Evolutionary conservation across 1,284 basidiomycete species (phyloP).

Genomic region (Porphyrellus sp.): DNA sequence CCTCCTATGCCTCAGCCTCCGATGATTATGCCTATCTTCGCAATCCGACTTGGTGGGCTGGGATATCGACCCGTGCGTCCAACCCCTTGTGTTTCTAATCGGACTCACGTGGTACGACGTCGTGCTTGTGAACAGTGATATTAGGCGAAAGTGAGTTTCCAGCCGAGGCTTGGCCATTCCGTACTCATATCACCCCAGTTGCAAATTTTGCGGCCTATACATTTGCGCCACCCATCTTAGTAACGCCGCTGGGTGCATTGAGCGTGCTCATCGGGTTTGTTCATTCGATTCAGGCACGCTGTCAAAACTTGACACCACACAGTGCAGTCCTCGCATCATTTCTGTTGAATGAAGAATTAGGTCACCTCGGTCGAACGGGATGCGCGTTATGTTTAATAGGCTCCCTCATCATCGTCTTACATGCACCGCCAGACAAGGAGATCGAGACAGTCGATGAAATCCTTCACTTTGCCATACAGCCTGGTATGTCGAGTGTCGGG

Average conservation of each 20-base stretch:
- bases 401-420: slow-evolving; percentile 92
- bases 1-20: slow-evolving; percentile 58
- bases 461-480: slow-evolving; percentile 83
- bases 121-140: slow-evolving; percentile 57
- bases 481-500: slow-evolving; percentile 55
- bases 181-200: slow-evolving; percentile 48
- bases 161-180: not conserved
- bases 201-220: slow-evolving; percentile 99
- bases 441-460: slow-evolving; percentile 95
- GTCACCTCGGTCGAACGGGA: slow-evolving; percentile 88
- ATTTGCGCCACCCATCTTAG: slow-evolving; percentile 95
- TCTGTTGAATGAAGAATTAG: slow-evolving; percentile 90
- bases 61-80: slow-evolving; percentile 86
- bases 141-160: slow-evolving; percentile 74
- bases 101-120: slow-evolving; percentile 8
- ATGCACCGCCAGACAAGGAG: slow-evolving; percentile 95
- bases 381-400: slow-evolving; percentile 91
- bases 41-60: slow-evolving; percentile 98
- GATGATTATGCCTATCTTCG: slow-evolving; percentile 84
- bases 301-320: slow-evolving; percentile 18
- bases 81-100: not conserved
- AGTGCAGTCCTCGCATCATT: slow-evolving; percentile 93
- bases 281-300: not conserved
- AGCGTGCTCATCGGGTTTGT: slow-evolving; percentile 95
- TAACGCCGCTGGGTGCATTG: slow-evolving; percentile 93